Percentiles rank a stretch among this genome's conserved stretches.
These are phyloP conservation scores for Ichthyophthirius multifiliis DNA, from an alignment of 169 alveolate species.

Conservation along the genomic window DNA sequence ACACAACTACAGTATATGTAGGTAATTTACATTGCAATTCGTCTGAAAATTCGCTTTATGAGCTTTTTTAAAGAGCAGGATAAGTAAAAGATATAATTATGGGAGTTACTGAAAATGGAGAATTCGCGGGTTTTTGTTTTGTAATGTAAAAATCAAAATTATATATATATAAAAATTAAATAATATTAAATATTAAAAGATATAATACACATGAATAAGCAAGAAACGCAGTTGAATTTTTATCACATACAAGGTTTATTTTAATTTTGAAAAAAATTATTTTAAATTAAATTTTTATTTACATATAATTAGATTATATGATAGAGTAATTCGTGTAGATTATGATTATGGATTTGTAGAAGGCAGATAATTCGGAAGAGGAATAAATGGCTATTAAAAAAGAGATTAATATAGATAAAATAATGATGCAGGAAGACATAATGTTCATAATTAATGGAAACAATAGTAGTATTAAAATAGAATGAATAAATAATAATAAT, in stretches of 20 bases:
- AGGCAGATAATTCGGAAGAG: constrained; percentile 86
- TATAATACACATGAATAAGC: constrained; percentile 82
- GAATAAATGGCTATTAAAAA: constrained; percentile 78
- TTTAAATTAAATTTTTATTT: not conserved
- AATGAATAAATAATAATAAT: not conserved
- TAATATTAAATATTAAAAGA: not conserved
- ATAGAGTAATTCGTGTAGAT: constrained; percentile 81
- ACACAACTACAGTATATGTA: constrained; percentile 86
- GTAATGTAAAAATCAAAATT: constrained; percentile 64
- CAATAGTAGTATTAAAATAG: not conserved
- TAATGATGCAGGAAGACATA: constrained; percentile 46
- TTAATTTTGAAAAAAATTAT: not conserved
- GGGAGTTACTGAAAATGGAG: constrained; percentile 87
- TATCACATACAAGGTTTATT: constrained; percentile 10
- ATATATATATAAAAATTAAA: not conserved
- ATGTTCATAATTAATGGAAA: not conserved
- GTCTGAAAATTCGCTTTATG: constrained; percentile 86
- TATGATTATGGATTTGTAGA: constrained; percentile 83
- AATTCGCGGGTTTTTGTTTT: constrained; percentile 94
- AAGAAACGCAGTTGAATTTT: constrained; percentile 66
- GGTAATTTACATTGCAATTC: constrained; percentile 92
- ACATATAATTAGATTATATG: constrained; percentile 54
- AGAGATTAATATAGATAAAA: constrained; percentile 75
- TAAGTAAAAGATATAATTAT: constrained; percentile 83
- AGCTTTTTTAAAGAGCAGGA: constrained; percentile 85